phyloP scores from a whole-genome alignment of 83 land plant species.

The Thuja plicata region DNA sequence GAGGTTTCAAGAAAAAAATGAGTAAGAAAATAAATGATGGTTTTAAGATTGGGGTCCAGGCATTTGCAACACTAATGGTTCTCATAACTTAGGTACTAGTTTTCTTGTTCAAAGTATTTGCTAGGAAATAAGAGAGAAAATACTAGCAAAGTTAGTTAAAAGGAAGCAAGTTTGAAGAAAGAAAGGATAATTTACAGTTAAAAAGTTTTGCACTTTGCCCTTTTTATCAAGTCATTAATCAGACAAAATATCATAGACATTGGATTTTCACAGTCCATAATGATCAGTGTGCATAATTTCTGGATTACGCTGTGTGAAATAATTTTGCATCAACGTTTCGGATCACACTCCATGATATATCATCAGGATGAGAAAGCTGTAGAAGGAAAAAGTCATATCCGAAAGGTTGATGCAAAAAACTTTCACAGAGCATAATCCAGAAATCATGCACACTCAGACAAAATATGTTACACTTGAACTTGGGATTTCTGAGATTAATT shows the following conservation, averaged over 20 bases:
- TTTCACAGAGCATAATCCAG: too few species aligned
- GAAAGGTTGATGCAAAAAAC: too few species aligned
- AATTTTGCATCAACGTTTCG: too few species aligned
- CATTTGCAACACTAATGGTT: not conserved
- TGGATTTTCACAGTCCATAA: too few species aligned
- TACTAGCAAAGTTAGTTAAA: not conserved
- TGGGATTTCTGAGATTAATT: not conserved
- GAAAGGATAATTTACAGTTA: not conserved
- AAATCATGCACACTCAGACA: too few species aligned
- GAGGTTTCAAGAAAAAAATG: not conserved
- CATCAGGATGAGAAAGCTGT: too few species aligned
- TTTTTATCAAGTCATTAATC: not conserved
- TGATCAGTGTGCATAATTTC: too few species aligned
- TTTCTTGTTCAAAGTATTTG: not conserved
- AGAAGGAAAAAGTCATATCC: too few species aligned
- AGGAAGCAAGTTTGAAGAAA: not conserved
- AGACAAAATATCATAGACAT: not conserved
- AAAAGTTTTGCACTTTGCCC: not conserved
- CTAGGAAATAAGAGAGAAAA: not conserved
- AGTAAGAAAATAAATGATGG: not conserved
- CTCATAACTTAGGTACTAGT: not conserved
- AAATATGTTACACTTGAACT: not conserved
- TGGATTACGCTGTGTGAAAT: too few species aligned
- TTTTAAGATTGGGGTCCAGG: not conserved
- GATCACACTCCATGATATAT: too few species aligned